Percentiles rank a stretch among this genome's conserved stretches.
phyloP scores from a whole-genome alignment of 225 moss, liverwort and hornwort species.

The Pleurozium schreberi region DNA sequence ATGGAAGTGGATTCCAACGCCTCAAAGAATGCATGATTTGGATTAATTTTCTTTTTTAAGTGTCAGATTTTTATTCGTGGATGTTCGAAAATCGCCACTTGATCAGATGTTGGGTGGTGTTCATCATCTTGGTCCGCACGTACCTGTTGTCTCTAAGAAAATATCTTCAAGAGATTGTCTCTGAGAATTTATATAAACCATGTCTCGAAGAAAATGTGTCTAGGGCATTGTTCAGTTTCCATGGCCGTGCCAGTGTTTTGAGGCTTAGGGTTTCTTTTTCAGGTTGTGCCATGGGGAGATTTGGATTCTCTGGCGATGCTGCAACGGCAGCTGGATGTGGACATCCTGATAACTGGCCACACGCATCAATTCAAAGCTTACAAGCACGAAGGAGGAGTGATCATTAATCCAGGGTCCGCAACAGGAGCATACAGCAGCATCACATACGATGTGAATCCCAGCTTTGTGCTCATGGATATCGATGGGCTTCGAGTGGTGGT shows the following conservation, averaged over 20 bases:
- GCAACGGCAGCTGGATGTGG: slow-evolving; percentile 76
- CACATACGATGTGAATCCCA: slow-evolving; percentile 83
- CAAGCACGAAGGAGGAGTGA: slow-evolving; percentile 87
- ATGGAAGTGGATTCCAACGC: not conserved
- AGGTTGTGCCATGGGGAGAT: slow-evolving; percentile 92
- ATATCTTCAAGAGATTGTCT: not conserved
- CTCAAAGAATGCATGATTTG: not conserved
- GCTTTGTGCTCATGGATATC: slow-evolving; percentile 89
- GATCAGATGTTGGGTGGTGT: not conserved
- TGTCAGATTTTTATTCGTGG: not conserved
- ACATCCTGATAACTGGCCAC: slow-evolving; percentile 81
- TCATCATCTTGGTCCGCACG: not conserved
- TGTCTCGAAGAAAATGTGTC: not conserved
- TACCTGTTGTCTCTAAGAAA: not conserved
- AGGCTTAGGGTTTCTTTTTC: not conserved
- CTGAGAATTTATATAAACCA: too few relatives aligned
- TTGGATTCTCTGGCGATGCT: slow-evolving; percentile 85
- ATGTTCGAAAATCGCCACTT: not conserved
- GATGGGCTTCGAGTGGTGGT: slow-evolving; percentile 85
- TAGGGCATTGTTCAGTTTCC: not conserved
- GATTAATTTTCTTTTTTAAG: not conserved
- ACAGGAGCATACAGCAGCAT: slow-evolving; percentile 93
- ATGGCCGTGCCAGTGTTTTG: not conserved
- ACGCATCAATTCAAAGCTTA: slow-evolving; percentile 91
- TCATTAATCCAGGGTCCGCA: slow-evolving; percentile 87